Evolutionary conservation across 169 alveolate genomes (phyloP).

Genomic region (Plasmodium billcollinsi): DNA sequence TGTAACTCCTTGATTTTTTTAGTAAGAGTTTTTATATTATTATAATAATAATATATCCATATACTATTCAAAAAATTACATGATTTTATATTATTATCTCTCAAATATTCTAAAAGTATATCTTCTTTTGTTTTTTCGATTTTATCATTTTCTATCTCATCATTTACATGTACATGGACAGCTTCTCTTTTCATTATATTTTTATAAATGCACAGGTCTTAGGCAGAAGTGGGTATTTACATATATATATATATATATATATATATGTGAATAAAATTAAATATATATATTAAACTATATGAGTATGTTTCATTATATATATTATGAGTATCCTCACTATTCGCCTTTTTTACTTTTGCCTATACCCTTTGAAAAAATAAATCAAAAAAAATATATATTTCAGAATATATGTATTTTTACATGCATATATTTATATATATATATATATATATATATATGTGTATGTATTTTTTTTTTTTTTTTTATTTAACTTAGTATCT

Average conservation of each 20-base stretch:
- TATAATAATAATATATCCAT: conserved; percentile 52
- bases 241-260: neutral
- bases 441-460: too few species aligned
- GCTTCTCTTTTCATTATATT: conserved; percentile 38
- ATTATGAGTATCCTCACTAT: too few species aligned
- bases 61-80: conserved; percentile 9
- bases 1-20: conserved; percentile 14
- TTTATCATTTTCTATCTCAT: conserved; percentile 4
- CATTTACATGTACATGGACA: neutral
- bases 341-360: too few species aligned
- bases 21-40: conserved; percentile 43
- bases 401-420: too few species aligned
- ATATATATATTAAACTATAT: too few species aligned
- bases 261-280: neutral
- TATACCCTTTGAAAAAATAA: too few species aligned
- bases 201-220: neutral
- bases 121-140: conserved; percentile 48
- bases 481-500: too few species aligned
- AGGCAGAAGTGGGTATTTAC: neutral
- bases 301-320: too few species aligned
- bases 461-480: too few species aligned
- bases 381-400: too few species aligned
- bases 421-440: too few species aligned
- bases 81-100: conserved; percentile 21
- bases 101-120: conserved; percentile 21